Evolutionary conservation across 148 eudicot genomes (phyloP).

Genomic region (Rhododendron ovatum): DNA sequence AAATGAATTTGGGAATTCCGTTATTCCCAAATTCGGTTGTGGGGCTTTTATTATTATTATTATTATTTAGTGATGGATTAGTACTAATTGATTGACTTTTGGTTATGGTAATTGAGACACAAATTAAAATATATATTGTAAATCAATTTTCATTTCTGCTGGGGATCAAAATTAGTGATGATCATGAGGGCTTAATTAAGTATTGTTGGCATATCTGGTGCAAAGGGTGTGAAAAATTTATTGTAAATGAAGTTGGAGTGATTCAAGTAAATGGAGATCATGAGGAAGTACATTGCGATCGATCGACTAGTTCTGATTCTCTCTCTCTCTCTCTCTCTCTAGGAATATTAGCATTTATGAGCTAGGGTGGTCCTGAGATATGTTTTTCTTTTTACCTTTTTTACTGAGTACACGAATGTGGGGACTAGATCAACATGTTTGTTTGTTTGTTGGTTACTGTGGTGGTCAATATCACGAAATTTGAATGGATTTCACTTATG

Average conservation of each 20-base stretch:
- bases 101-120: background rate
- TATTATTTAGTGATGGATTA: background rate
- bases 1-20: background rate
- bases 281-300: background rate
- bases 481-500: background rate
- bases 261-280: background rate
- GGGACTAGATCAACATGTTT: background rate
- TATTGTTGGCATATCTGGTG: background rate
- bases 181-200: background rate
- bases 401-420: background rate
- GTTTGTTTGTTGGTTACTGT: background rate
- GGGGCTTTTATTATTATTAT: background rate
- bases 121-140: background rate
- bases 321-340: background rate
- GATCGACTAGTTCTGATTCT: background rate
- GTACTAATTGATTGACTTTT: background rate
- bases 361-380: background rate
- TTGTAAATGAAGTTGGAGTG: background rate
- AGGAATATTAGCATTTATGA: background rate
- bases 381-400: background rate
- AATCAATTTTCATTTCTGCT: background rate
- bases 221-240: background rate
- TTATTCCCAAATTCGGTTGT: background rate
- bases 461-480: background rate
- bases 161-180: background rate